Conservation (phyloP, 2,329 filamentous ascomycete genomes). For the Botrytis medusae region DNA sequence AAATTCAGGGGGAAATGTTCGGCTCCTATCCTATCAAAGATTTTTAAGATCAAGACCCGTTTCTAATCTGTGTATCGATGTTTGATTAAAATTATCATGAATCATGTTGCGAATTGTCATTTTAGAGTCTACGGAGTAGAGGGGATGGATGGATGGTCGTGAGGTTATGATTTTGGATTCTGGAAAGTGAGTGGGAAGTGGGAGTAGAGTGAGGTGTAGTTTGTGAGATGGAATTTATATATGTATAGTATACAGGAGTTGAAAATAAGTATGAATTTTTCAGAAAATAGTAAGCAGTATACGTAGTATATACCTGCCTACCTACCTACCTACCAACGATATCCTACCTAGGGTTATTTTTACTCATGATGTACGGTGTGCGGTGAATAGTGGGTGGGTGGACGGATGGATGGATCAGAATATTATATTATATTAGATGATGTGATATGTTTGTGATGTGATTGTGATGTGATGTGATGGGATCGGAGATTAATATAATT, state of each 20-base stretch:
- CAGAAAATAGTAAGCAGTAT: background rate
- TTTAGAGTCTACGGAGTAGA: background rate
- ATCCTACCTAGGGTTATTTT: too few species aligned
- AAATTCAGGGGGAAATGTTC: slow-evolving; percentile 4
- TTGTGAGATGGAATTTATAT: too few species aligned
- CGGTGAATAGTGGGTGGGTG: too few species aligned
- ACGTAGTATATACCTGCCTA: background rate
- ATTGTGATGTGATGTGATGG: background rate
- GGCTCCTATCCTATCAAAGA: background rate
- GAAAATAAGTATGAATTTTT: background rate
- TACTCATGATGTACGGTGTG: too few species aligned
- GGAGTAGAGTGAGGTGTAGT: background rate
- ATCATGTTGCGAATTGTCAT: background rate
- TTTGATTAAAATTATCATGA: background rate
- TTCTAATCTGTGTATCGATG: background rate
- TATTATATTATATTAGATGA: too few species aligned
- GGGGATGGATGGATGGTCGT: background rate
- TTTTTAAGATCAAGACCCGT: background rate
- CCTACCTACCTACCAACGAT: too few species aligned
- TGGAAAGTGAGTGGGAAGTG: background rate
- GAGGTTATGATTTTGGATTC: background rate
- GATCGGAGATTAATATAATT: background rate
- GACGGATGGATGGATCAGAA: too few species aligned
- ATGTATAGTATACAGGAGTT: background rate
- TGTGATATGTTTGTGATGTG: too few species aligned